Base-by-base conservation (phyloP, 108 stramenopile genomes). In the Chaetoceros muelleri region DNA sequence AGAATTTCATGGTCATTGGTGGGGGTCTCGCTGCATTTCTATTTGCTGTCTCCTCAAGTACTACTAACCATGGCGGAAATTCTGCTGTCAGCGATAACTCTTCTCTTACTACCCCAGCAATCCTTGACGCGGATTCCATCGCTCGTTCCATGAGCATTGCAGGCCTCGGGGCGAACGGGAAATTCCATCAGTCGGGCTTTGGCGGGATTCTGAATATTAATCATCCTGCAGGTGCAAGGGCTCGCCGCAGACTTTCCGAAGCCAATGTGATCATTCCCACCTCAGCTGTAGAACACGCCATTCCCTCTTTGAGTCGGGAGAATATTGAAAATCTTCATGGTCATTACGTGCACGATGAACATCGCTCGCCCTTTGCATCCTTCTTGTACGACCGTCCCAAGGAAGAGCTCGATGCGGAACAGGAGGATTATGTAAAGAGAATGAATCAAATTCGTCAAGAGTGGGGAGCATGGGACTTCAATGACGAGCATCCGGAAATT, bases 261-360 rank as follows among this genome's bases (percentile, higher is more conserved):
- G 53, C 51, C 19, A 28, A 53, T 18, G 17, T 60, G 1, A 21
- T 23, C 5, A 26, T 62, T 22, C 61, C 61, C 2, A 24, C 21
- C 2, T 44, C 18, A 2, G 26, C 46, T 44, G 46, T 49, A 18
- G 46, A 24, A 17, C 29, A 65, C 1, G 53, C 45, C 1, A 56
- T 65, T 27, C 28, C 17, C 22, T 57, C 55, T n/a, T 20, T 65
- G 27, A 30, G 20, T 7, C 16, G 13, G 20, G 65, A 58, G 46
- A 66, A 66, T 28, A 45, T 59, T 22, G 1, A 17, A 7, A 66
- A 66, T 31, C 25, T 44, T 1, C 23, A 57, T 26, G 65, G 49
- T n/a, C 58, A 66, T 31, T 66, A 66, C 31, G 30, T 22, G 30
- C 65, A 66, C 26, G 65, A 66, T 48, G 44, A 53, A 44, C n/a